phyloP scores from a whole-genome alignment of 257 asterid species.

The Petunia secreta region DNA sequence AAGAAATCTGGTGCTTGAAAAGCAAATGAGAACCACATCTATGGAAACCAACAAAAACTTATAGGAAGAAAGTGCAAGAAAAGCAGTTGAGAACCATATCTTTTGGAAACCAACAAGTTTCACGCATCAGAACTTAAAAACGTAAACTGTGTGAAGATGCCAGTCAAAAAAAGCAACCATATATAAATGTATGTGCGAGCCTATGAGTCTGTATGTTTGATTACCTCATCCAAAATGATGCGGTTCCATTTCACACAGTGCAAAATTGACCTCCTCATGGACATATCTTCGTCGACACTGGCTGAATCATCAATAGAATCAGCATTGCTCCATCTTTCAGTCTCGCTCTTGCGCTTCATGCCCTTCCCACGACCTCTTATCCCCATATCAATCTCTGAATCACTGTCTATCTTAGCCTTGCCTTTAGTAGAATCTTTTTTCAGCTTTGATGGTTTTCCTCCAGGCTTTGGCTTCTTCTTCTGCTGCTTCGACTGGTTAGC shows the following conservation, averaged over 20 bases:
- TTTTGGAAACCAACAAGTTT: not conserved
- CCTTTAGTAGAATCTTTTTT: constrained; percentile 37
- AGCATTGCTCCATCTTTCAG: constrained; percentile 44
- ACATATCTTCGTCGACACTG: constrained; percentile 36
- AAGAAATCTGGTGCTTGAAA: not conserved
- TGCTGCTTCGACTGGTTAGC: constrained; percentile 82
- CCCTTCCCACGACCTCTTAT: constrained; percentile 37
- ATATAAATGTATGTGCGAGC: not conserved
- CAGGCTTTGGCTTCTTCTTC: constrained; percentile 46
- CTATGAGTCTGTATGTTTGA: not conserved
- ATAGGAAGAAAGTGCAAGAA: not conserved
- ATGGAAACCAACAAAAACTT: not conserved
- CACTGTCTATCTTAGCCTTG: constrained; percentile 20
- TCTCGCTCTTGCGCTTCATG: constrained; percentile 27
- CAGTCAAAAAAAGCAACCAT: not conserved
- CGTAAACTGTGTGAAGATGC: not conserved
- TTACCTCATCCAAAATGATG: constrained; percentile 86
- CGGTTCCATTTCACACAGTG: constrained; percentile 88
- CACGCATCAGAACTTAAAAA: not conserved
- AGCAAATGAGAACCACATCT: not conserved
- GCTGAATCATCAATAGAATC: constrained; percentile 36
- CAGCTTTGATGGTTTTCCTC: constrained; percentile 31
- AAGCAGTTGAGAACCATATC: not conserved
- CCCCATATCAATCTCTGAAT: constrained; percentile 36
- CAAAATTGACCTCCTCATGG: constrained; percentile 60